Evolutionary conservation across 1,139 yeast species (phyloP), one percentile per base, ranked within the genome.

Genomic region (Diutina sp.): DNA sequence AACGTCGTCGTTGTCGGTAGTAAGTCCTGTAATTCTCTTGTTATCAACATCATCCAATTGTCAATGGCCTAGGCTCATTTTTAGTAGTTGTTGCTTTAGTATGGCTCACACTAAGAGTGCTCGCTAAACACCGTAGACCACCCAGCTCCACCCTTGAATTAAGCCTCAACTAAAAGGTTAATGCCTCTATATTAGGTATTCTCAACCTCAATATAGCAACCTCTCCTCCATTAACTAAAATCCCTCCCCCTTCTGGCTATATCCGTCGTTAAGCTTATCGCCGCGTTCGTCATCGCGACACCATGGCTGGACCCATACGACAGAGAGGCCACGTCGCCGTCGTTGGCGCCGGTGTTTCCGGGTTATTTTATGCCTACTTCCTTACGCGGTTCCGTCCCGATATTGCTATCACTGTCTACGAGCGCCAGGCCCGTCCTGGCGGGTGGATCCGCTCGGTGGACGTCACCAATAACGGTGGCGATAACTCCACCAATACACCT

Each of bases 271-370:
- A 3, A 35, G 14, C 12, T 35, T 35, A 35, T 35, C 41, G 6
- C 41, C 41, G 41, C 41, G 41, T 35, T 5, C 41, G 5, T 35
- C 41, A 35, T 35, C 41, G 41, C 41, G 41, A 35, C 5, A 5
- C 41, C 41, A 35, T 35, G 41, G 6, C 14, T 35, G 41, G 41
- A 35, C 41, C 41, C 41, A 35, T 35, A 35, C 41, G 41, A 8
- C 32, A 50, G 3, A 4, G 21, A 6, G 79, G 81, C 4, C 69
- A 64, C 38, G 82, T 85, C 2, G 90, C 84, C 0, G 85, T 91
- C 0, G 66, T 90, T 2, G 99, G 99, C 0, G 87, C 88, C 0
- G 99, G 99, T 0, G 79, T 91, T 2, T 86, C 96, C 1, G 98
- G 98, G 0, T 74, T 93, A 4, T 74, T 93, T 1, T 84, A 82